Base-by-base conservation (phyloP, 768 basidiomycete species). In the Amanita muscaria region DNA sequence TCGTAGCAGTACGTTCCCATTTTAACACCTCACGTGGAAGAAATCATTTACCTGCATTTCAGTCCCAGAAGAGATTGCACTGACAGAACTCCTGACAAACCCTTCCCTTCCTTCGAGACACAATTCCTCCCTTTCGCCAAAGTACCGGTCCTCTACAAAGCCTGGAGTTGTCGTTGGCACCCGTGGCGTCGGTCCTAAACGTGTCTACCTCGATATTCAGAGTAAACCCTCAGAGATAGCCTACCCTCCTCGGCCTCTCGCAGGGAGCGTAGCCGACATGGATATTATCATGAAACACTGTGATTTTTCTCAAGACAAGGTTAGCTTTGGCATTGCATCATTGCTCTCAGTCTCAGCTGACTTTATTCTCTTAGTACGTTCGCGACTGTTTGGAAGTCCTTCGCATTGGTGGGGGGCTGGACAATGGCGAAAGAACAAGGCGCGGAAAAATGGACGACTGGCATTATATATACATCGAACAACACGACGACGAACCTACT, bases 311-410 rank as follows among this genome's bases (percentile, higher is more conserved):
- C 65, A 73, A 50, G 70, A 71, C 53, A 85, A 85, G 74, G 86
- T 83, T 44, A 32, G 62, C 50, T 40, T 21, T 9, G 2, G 19
- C 36, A 19, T 29, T 14, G 23, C 18, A 2, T 21, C 36, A 21
- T 30, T 14, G 22, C 18, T 35, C 42, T 9, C 46, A 24, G 18
- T 18, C 23, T 8, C 14, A 25, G 21, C 9, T 21, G 23, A 19
- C 34, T 51, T 40, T 39, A 40, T 25, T 42, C 41, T 34, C 14
- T 15, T 44, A 93, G 85, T 91, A 89, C 61, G 93, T 96, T n/a
- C 83, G 93, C 8, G 92, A 96, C 57, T 97, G 93, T 54, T 65
- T 96, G 27, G 91, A 96, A 58, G 82, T 91, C 51, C 73, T 97
- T 10, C 80, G 91, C 4, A 65, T 89, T 25, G 91, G 90, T 14